Conservation (phyloP, 2,329 filamentous ascomycete genomes). For the Grosmannia huntii region DNA sequence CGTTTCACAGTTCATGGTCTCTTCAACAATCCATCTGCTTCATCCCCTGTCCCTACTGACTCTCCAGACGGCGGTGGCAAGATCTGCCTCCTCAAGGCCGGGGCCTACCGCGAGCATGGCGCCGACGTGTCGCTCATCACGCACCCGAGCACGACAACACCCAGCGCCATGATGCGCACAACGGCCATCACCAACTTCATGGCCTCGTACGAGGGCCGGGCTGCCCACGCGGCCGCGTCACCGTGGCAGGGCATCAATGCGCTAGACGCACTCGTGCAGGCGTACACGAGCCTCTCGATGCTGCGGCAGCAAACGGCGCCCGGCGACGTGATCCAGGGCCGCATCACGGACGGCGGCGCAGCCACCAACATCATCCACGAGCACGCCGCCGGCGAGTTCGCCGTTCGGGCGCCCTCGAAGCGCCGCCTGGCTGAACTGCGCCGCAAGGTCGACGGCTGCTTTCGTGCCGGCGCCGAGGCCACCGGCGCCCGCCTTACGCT, state of each 20-base stretch:
- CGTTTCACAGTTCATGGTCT: too few relatives aligned
- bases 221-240: constrained; percentile 42
- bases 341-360: constrained; percentile 39
- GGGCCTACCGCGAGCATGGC: constrained; percentile 27
- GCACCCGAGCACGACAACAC: constrained; percentile 28
- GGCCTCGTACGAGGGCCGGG: constrained; percentile 39
- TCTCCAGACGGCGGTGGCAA: constrained; percentile 29
- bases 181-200: constrained; percentile 35
- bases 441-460: constrained; percentile 28
- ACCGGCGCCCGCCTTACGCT: constrained; percentile 35
- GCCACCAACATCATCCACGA: constrained; percentile 45
- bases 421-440: constrained; percentile 26
- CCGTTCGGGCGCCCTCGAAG: constrained; percentile 29
- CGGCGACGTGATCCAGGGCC: constrained; percentile 34
- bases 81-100: constrained; percentile 29
- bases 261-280: constrained; percentile 40
- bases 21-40: too few relatives aligned
- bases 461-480: constrained; percentile 24
- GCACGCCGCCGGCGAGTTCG: constrained; percentile 29
- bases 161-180: constrained; percentile 36
- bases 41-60: neutral
- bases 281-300: constrained; percentile 34
- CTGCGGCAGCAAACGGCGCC: constrained; percentile 44
- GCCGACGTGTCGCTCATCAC: constrained; percentile 27
- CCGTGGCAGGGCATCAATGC: constrained; percentile 49